Conservation (phyloP, 2,329 filamentous ascomycete genomes). For the Akanthomyces uredinophilus region DNA sequence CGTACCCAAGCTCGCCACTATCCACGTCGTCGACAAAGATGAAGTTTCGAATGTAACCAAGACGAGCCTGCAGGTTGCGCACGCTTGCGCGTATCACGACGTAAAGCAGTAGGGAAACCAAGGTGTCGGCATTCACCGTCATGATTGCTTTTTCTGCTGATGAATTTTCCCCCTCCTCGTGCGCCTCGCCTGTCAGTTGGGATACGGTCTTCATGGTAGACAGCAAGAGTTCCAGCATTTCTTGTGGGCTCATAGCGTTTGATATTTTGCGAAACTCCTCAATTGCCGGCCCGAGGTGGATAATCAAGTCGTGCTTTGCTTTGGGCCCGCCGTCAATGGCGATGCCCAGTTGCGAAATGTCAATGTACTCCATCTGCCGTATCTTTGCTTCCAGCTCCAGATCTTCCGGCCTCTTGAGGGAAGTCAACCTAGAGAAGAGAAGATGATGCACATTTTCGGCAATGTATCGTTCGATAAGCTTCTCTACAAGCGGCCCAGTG, state of each 20-base stretch:
- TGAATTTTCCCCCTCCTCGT: slow-evolving; percentile 29
- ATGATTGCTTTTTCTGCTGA: slow-evolving; percentile 50
- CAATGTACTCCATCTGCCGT: slow-evolving; percentile 86
- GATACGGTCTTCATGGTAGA: slow-evolving; percentile 81
- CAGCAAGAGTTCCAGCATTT: slow-evolving; percentile 79
- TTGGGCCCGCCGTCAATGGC: slow-evolving; percentile 70
- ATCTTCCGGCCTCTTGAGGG: slow-evolving; percentile 75
- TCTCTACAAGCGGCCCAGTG: slow-evolving; percentile 86
- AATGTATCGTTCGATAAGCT: slow-evolving; percentile 90
- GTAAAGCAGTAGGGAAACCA: slow-evolving; percentile 85
- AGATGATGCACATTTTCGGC: slow-evolving; percentile 88
- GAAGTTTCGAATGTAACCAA: slow-evolving; percentile 95
- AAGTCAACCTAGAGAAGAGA: slow-evolving; percentile 76
- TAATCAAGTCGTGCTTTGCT: slow-evolving; percentile 76
- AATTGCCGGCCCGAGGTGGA: slow-evolving; percentile 71
- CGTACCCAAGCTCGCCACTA: slow-evolving; percentile 92
- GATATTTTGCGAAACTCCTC: slow-evolving; percentile 86
- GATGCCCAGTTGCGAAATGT: slow-evolving; percentile 92
- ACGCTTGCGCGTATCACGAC: slow-evolving; percentile 90
- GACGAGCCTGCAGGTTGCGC: slow-evolving; percentile 77
- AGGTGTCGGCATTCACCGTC: slow-evolving; percentile 75
- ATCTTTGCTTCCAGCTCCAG: slow-evolving; percentile 84
- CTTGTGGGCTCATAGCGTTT: slow-evolving; percentile 71
- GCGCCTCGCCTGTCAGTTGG: slow-evolving; percentile 48
- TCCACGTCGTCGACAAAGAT: slow-evolving; percentile 98